Evolutionary conservation across 495 filamentous ascomycete genomes (phyloP).

Genomic region (Xanthoparmelia taractica): DNA sequence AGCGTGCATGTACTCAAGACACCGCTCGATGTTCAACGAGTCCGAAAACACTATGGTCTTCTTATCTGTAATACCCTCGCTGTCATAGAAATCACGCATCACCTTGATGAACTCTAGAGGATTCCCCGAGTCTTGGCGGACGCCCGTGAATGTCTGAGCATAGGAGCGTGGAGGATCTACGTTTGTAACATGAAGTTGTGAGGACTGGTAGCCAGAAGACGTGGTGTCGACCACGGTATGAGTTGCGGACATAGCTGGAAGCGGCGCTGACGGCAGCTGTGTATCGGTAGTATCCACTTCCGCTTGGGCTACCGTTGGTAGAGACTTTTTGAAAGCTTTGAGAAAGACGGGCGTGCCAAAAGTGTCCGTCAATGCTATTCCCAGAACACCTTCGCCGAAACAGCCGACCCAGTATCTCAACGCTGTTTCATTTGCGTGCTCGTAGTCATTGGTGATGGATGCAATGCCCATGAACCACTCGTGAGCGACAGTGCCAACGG

Average conservation of each 20-base stretch:
- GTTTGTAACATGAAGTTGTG: conserved; percentile 1
- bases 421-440: conserved; percentile 70
- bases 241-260: conserved; percentile 26
- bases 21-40: conserved; percentile 82
- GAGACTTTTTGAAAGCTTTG: conserved; percentile 64
- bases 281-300: conserved; percentile 30
- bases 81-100: conserved; percentile 82
- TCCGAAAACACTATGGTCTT: conserved; percentile 98
- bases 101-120: conserved; percentile 71
- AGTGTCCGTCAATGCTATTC: conserved; percentile 93
- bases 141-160: conserved; percentile 76
- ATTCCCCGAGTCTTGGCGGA: conserved; percentile 93
- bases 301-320: conserved; percentile 37
- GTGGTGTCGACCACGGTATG: conserved; percentile 30
- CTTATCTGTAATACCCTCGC: conserved; percentile 62
- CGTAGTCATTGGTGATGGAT: conserved; percentile 80
- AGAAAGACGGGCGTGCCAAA: conserved; percentile 92
- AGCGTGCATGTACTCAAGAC: conserved; percentile 76
- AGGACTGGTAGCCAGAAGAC: conserved; percentile 17
- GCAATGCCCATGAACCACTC: conserved; percentile 99
- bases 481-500: conserved; percentile 91
- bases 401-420: conserved; percentile 82
- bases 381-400: conserved; percentile 83
- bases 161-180: conserved; percentile 47
- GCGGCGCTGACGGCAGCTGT: conserved; percentile 28